These are phyloP conservation scores for Termitomyces sp. DNA, from an alignment of 768 basidiomycete species.

Conservation along the genomic window DNA sequence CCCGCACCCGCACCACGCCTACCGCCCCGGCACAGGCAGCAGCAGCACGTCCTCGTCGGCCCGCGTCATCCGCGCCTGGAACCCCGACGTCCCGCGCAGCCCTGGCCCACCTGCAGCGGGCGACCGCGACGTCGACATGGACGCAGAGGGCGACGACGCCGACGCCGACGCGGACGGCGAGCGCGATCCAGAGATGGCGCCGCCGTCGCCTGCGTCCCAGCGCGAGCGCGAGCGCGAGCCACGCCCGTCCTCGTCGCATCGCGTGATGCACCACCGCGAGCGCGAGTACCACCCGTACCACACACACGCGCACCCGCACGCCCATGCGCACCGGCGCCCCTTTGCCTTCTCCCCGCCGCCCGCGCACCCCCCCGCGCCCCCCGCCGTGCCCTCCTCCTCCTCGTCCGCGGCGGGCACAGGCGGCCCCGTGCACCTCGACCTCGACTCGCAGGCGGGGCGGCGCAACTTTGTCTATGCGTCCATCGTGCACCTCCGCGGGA, in stretches of 20 bases:
- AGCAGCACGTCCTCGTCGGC: background rate
- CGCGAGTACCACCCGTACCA: background rate
- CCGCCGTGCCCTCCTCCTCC: too few species aligned
- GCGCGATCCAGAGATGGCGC: constrained; percentile 19
- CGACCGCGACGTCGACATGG: constrained; percentile 6
- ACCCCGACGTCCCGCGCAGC: background rate
- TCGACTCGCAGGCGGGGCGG: constrained; percentile 54
- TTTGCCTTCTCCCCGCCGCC: background rate
- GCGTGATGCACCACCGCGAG: background rate
- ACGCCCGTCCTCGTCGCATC: background rate
- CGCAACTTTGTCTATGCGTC: constrained; percentile 56
- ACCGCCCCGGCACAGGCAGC: background rate
- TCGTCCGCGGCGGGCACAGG: too few species aligned
- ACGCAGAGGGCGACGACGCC: constrained; percentile 6
- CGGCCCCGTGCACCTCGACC: background rate
- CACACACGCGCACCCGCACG: background rate
- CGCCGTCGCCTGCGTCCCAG: background rate
- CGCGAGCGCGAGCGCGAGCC: background rate
- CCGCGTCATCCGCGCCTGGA: constrained; percentile 6
- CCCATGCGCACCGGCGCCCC: background rate
- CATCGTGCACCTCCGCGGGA: constrained; percentile 56
- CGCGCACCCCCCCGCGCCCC: background rate
- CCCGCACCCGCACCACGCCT: background rate
- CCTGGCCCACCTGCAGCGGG: background rate
- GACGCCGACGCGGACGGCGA: constrained; percentile 30